Base-by-base conservation (phyloP, 1,284 basidiomycete genomes). In the Apiotrichum montevideense region DNA sequence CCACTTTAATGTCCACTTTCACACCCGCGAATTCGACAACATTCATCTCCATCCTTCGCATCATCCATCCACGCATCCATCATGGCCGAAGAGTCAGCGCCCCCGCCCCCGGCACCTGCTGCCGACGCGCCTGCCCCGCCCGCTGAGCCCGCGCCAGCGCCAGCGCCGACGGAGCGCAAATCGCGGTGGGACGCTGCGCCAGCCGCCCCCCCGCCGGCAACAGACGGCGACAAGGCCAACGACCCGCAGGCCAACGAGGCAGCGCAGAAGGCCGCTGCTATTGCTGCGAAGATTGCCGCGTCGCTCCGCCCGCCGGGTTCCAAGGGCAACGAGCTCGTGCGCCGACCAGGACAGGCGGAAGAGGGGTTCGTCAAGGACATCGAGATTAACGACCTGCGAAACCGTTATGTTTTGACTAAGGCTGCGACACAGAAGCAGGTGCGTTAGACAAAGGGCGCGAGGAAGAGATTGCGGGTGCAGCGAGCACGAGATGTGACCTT, bases 301-400 rank as follows among this genome's bases (percentile, higher is more conserved):
- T 87, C 90, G 69, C 87, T 90, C 63, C 65, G 71, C 48, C 70
- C 70, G 9, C 60, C 66, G 11, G 61, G 68, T 46, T 68, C 66
- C 42, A 69, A 69, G 14, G 71, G 76, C 4, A 79, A 77, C 58
- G 80, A 79, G 57, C 75, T 79, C 46, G 81, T 81, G 35, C 76
- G 76, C 65, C 84, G 81, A 72, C 87, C 88, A 67, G 56, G 56
- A 29, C 80, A 81, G 5, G 84, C 89, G 59, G 90, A 93, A 62
- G 88, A 82, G 44, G 90, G 89, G 52, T 97, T 87, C 68, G 86
- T 85, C 13, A 84, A 90, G 66, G 92, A 97, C 73, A 90, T 98
- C 60, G 94, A 98, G 73, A 96, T 98, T 76, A 98, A 98, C 76
- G 96, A 98, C 77, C 81, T 95, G 56, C 80, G 94, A 67, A 98